These are phyloP conservation scores for Phytophthora pisi DNA, from an alignment of 352 stramenopile genomes.

Conservation along the genomic window DNA sequence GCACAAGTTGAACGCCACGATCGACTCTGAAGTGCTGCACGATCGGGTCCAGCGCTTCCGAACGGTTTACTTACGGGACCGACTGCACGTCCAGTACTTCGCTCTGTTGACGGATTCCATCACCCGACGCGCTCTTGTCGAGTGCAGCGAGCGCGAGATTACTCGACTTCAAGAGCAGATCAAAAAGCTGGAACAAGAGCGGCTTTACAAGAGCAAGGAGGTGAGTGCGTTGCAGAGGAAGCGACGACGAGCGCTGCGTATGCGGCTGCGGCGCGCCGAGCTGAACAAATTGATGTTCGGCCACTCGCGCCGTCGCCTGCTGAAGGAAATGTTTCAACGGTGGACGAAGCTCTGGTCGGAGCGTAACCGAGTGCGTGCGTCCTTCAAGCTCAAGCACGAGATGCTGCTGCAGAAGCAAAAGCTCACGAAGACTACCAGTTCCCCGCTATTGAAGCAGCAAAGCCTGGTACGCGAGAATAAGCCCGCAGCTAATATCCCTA, in stretches of 20 bases:
- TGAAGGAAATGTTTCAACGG: slow-evolving; percentile 61
- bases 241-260: slow-evolving; percentile 43
- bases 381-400: slow-evolving; percentile 73
- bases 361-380: slow-evolving; percentile 55
- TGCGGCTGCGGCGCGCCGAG: slow-evolving; percentile 54
- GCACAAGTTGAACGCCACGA: slow-evolving; percentile 58
- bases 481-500: slow-evolving; percentile 12
- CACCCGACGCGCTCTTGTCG: slow-evolving; percentile 49
- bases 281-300: slow-evolving; percentile 65
- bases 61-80: slow-evolving; percentile 62
- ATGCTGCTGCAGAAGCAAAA: slow-evolving; percentile 61
- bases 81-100: slow-evolving; percentile 66
- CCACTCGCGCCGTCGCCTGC: slow-evolving; percentile 31
- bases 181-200: slow-evolving; percentile 44
- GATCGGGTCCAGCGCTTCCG: slow-evolving; percentile 66
- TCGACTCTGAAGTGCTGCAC: slow-evolving; percentile 77
- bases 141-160: slow-evolving; percentile 54
- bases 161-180: slow-evolving; percentile 41
- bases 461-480: slow-evolving; percentile 21
- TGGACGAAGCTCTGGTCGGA: slow-evolving; percentile 70
- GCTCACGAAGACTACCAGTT: slow-evolving; percentile 31
- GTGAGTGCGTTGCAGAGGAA: slow-evolving; percentile 59
- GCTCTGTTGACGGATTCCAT: slow-evolving; percentile 62
- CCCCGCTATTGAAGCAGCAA: slow-evolving; percentile 19
- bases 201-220: slow-evolving; percentile 53